Evolutionary conservation across 2,329 filamentous ascomycete species (phyloP).

Genomic region (Ceratocystis albifundus): DNA sequence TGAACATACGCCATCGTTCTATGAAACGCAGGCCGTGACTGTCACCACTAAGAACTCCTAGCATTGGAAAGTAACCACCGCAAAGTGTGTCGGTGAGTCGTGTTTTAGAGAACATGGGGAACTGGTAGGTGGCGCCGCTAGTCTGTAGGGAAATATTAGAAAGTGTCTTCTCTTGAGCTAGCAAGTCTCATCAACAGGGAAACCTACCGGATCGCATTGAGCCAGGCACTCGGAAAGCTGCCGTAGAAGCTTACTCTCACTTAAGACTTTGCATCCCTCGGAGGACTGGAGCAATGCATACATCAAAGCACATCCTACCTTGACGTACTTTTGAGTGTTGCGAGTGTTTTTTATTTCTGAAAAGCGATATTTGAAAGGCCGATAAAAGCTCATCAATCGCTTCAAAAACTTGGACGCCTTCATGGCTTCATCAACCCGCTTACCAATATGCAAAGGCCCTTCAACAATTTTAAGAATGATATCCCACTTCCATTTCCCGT

Average conservation of each 20-base stretch:
- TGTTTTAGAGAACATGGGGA: conserved; percentile 78
- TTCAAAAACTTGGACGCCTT: conserved; percentile 95
- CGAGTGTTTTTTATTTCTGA: conserved; percentile 82
- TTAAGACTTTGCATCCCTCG: conserved; percentile 74
- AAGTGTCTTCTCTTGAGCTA: background rate
- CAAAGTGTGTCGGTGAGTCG: conserved; percentile 78
- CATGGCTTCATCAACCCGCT: conserved; percentile 84
- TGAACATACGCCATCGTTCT: conserved; percentile 94
- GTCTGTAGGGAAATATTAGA: conserved; percentile 34
- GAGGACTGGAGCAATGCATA: conserved; percentile 73
- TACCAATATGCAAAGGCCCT: conserved; percentile 79
- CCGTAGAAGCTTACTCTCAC: conserved; percentile 82
- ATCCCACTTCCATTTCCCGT: conserved; percentile 95
- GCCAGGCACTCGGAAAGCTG: conserved; percentile 94
- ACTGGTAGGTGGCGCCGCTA: conserved; percentile 64
- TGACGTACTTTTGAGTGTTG: conserved; percentile 86
- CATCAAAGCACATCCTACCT: conserved; percentile 78
- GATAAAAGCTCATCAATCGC: conserved; percentile 83
- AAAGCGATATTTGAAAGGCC: conserved; percentile 94
- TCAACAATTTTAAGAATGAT: conserved; percentile 83
- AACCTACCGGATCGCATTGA: conserved; percentile 73
- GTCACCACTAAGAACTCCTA: conserved; percentile 77
- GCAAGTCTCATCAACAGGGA: background rate
- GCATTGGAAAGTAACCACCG: conserved; percentile 84
- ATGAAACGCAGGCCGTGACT: conserved; percentile 75